phyloP scores from a whole-genome alignment of 805 yeast genomes.

The Lipomyces mesembrius region DNA sequence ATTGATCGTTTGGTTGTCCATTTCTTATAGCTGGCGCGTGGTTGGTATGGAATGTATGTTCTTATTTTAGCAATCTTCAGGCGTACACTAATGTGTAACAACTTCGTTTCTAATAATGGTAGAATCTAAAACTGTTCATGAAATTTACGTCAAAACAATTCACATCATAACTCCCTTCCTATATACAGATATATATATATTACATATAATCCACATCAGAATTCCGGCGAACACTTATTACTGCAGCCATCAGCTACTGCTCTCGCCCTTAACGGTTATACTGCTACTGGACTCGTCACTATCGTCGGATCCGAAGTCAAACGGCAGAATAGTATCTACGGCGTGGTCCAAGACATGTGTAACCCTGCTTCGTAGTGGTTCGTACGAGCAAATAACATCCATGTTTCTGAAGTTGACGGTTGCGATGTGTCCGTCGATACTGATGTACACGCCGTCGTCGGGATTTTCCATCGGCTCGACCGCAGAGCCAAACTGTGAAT shows the following conservation, averaged over 20 bases:
- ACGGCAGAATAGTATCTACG: constrained; percentile 78
- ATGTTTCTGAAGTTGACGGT: constrained; percentile 65
- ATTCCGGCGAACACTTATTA: neutral
- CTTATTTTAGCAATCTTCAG: neutral
- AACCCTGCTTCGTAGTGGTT: constrained; percentile 78
- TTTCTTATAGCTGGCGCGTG: neutral
- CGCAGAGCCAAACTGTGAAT: constrained; percentile 88
- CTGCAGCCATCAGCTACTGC: neutral
- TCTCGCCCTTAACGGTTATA: neutral
- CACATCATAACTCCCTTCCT: neutral
- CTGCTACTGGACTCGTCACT: neutral
- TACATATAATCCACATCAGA: neutral
- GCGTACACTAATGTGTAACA: neutral
- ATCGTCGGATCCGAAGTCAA: constrained; percentile 1
- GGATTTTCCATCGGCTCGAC: constrained; percentile 42
- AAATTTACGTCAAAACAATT: neutral
- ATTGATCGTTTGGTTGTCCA: neutral
- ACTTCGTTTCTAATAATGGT: too few relatives aligned
- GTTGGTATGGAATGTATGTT: neutral
- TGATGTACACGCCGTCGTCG: constrained; percentile 58
- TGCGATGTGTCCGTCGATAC: constrained; percentile 78
- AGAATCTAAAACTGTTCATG: too few relatives aligned
- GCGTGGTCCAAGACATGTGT: constrained; percentile 81
- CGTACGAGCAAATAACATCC: constrained; percentile 72
- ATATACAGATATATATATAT: neutral